Evolutionary conservation across 139 green algal genomes (phyloP), one percentile per base, ranked within the genome.

Genomic region (Edaphochlamys debaryana): DNA sequence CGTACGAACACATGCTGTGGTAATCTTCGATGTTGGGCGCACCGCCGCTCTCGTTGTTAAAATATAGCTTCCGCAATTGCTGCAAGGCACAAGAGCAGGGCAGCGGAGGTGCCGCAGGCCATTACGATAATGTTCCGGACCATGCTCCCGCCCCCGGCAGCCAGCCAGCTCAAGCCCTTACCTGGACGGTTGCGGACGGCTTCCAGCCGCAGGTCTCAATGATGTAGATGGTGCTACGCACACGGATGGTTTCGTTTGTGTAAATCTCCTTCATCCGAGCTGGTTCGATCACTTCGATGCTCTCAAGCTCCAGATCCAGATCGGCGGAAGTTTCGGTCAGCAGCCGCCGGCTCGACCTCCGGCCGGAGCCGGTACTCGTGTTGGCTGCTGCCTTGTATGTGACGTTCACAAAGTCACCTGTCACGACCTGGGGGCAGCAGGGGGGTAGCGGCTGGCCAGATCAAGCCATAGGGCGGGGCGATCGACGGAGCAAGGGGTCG

Each of bases 191-290:
- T 13, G 36, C 20, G 1, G 76, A 37, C 32, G 63, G 27, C 0
- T 34, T 32, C 62, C 62, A 82, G 42, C 76, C 76, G 41, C 76
- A 82, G 0, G 45, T 74, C 1, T 7, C 19, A 34, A 82, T 64
- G n/a, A 82, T 27, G 41, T 82, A 82, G 32, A 82, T 52, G 15
- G 56, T 67, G n/a, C 63, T 74, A 45, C 15, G 37, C 30, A 82
- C 45, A 3, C 36, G 19, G 25, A 82, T 82, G 27, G 56, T 20
- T 0, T 52, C 52, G 2, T 63, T 63, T 20, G 62, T 66, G 63
- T 54, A 82, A 1, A 82, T 37, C 64, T 82, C 76, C n/a, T 82
- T 67, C 1, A n/a, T n/a, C n/a, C n/a, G n/a, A 8, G 60, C 30
- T 0, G 56, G 22, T 6, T 63, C 56, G 56, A 13, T 54, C 45